These are phyloP conservation scores for Delonix regia DNA, from an alignment of 306 rosid species.

Conservation along the genomic window DNA sequence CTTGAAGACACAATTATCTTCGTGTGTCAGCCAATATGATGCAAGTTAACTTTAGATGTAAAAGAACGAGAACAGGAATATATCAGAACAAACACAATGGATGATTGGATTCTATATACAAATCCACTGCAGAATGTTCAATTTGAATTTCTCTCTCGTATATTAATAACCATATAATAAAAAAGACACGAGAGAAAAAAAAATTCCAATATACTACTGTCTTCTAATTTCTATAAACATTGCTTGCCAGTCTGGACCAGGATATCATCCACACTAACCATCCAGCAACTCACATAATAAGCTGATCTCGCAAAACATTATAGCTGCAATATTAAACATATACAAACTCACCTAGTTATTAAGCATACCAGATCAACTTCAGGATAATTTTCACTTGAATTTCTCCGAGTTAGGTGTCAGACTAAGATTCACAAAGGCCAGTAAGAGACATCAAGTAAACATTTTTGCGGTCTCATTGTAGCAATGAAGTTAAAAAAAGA, in stretches of 20 bases:
- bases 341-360: neutral
- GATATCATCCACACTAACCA: neutral
- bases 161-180: no score
- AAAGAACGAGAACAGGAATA: neutral
- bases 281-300: neutral
- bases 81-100: neutral
- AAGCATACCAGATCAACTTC: neutral
- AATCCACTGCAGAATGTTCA: neutral
- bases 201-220: neutral
- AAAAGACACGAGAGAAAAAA: no score
- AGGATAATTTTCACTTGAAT: neutral
- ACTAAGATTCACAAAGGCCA: neutral
- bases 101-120: neutral
- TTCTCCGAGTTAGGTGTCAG: neutral
- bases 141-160: no score
- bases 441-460: neutral
- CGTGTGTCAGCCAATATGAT: no score
- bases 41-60: no score
- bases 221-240: neutral
- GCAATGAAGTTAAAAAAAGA: neutral
- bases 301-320: neutral
- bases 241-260: neutral
- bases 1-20: no score
- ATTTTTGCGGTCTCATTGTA: neutral
- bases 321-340: neutral